Percentiles rank a stretch among this genome's conserved stretches.
Conservation (phyloP, 164 flowering plant species). For the grape (Vitis vinifera) region DNA sequence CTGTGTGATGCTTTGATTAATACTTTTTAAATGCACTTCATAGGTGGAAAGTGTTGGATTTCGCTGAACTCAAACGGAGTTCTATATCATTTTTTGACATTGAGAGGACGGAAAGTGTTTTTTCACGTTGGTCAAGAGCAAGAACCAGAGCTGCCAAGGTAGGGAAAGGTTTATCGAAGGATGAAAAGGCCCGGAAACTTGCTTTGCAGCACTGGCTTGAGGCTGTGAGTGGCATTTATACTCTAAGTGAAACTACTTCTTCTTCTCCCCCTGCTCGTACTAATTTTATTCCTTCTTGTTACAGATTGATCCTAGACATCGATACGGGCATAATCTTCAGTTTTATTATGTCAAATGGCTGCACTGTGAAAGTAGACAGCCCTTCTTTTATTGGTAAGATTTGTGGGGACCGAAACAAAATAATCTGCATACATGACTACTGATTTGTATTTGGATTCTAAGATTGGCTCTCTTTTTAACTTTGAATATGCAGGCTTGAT, state of each 20-base stretch:
- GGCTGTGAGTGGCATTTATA: constrained; percentile 55
- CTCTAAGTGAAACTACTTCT: not conserved
- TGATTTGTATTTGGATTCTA: not conserved
- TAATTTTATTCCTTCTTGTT: constrained; percentile 8
- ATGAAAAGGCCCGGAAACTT: constrained; percentile 83
- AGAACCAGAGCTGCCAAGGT: constrained; percentile 93
- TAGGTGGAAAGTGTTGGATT: constrained; percentile 82
- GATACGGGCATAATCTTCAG: constrained; percentile 95
- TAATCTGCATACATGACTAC: not conserved
- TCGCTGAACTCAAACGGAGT: constrained; percentile 80
- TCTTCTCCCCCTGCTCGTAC: not conserved
- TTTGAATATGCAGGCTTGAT: constrained; percentile 62
- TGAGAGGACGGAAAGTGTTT: constrained; percentile 71
- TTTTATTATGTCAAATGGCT: constrained; percentile 84
- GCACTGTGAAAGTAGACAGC: constrained; percentile 77
- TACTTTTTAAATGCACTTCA: not conserved
- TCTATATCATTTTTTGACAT: constrained; percentile 87
- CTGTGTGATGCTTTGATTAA: constrained; percentile 1
- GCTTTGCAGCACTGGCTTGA: constrained; percentile 98
- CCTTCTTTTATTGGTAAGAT: constrained; percentile 93
- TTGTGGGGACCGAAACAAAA: not conserved
- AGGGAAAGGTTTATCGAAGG: constrained; percentile 93
- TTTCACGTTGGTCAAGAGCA: constrained; percentile 91
- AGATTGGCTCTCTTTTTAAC: not conserved
- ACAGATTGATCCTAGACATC: constrained; percentile 97